Conservation (phyloP, 768 basidiomycete genomes). For the Ramaria sp. region DNA sequence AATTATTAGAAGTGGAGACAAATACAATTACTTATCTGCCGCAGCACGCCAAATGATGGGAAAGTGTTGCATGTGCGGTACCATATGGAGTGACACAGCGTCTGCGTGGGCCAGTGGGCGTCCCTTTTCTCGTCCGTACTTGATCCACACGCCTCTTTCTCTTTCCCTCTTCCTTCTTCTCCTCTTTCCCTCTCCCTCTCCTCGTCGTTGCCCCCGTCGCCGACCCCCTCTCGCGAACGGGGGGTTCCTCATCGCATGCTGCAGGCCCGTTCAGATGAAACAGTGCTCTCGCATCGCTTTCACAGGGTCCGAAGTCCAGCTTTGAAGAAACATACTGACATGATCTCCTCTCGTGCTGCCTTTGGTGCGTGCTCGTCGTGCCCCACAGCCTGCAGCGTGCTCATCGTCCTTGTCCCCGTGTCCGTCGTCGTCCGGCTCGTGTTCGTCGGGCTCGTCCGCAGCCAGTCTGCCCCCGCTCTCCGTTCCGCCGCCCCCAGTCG, state of each 20-base stretch:
- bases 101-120: background rate
- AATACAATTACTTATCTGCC: background rate
- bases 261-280: background rate
- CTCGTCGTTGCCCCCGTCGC: constrained; percentile 10
- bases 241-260: background rate
- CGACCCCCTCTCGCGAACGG: constrained; percentile 1
- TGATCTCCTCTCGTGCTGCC: constrained; percentile 2
- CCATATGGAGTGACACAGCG: constrained; percentile 9
- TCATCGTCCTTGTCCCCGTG: background rate
- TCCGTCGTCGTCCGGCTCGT: background rate
- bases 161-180: background rate
- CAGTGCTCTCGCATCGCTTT: no score
- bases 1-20: background rate
- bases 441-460: background rate
- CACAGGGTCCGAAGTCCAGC: no score
- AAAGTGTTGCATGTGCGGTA: background rate
- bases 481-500: background rate
- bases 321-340: background rate
- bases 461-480: constrained; percentile 5
- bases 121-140: constrained; percentile 1
- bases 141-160: constrained; percentile 1
- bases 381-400: background rate
- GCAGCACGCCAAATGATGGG: background rate
- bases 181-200: constrained; percentile 9
- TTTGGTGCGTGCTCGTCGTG: background rate